phyloP scores from a whole-genome alignment of 768 basidiomycete genomes.

The Xerocomus brunneocitrinus region DNA sequence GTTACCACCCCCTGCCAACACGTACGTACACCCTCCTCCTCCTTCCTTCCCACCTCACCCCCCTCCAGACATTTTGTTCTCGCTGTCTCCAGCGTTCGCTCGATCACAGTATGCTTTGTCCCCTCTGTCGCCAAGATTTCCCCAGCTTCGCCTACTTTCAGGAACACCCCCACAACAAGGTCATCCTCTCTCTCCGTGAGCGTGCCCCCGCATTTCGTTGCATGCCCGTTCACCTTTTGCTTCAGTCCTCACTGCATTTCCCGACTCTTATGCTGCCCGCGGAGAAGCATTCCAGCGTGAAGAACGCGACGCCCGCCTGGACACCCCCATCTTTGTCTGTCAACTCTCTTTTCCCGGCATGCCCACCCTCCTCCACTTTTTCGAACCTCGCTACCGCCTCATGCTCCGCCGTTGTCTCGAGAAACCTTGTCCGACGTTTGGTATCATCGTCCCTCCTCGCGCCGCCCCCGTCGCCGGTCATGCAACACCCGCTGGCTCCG shows the following conservation, averaged over 20 bases:
- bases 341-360: conserved; percentile 88
- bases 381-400: conserved; percentile 90
- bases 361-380: conserved; percentile 87
- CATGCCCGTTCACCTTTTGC: conserved; percentile 7
- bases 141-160: conserved; percentile 77
- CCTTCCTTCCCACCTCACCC: conserved; percentile 10
- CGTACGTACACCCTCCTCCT: conserved; percentile 41
- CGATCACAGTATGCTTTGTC: conserved; percentile 80
- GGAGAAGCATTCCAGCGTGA: conserved; percentile 63
- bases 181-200: conserved; percentile 66
- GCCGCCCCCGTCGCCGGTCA: conserved; percentile 27
- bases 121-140: conserved; percentile 77
- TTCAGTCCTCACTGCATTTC: conserved; percentile 66
- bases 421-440: conserved; percentile 71
- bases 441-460: conserved; percentile 81
- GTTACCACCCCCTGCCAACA: conserved; percentile 95
- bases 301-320: conserved; percentile 71
- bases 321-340: conserved; percentile 89
- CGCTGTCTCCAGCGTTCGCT: conserved; percentile 86
- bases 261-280: conserved; percentile 60
- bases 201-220: conserved; percentile 5
- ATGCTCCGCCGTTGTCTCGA: conserved; percentile 97
- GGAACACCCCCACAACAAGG: conserved; percentile 71
- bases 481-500: conserved; percentile 19
- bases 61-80: conserved; percentile 77